phyloP scores from a whole-genome alignment of 352 stramenopile genomes.

The Phytophthora rubi region DNA sequence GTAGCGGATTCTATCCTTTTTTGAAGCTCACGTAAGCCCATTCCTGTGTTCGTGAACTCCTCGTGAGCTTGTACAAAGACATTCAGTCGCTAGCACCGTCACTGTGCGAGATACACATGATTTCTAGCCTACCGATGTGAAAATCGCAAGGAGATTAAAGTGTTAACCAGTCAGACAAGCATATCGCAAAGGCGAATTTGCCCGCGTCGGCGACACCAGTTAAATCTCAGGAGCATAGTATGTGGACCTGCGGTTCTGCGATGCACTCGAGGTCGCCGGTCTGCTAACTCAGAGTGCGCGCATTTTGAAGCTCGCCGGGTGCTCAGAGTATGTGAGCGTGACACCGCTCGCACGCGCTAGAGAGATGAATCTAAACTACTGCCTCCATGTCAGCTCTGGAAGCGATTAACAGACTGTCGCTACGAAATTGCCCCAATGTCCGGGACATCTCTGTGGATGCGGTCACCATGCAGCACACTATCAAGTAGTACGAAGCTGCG shows the following conservation, averaged over 20 bases:
- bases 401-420: slow-evolving; percentile 60
- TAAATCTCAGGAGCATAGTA: slow-evolving; percentile 42
- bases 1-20: too few relatives aligned
- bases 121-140: slow-evolving; percentile 66
- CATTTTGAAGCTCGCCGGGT: slow-evolving; percentile 66
- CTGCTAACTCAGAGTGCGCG: slow-evolving; percentile 35
- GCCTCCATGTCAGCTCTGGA: slow-evolving; percentile 53
- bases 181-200: slow-evolving; percentile 49
- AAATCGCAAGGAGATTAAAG: slow-evolving; percentile 46
- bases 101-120: slow-evolving; percentile 37
- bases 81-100: slow-evolving; percentile 41
- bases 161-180: slow-evolving; percentile 27
- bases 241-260: slow-evolving; percentile 75
- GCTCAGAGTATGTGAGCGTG: slow-evolving; percentile 53
- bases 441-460: slow-evolving; percentile 44
- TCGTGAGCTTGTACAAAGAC: slow-evolving; percentile 76
- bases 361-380: slow-evolving; percentile 73
- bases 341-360: slow-evolving; percentile 50
- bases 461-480: too few relatives aligned
- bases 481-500: too few relatives aligned
- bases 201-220: slow-evolving; percentile 57
- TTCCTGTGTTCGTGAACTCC: slow-evolving; percentile 47
- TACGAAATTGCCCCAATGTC: slow-evolving; percentile 63
- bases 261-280: slow-evolving; percentile 55
- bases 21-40: too few relatives aligned